Conservation (phyloP, 805 yeast genomes). For the Ogataea naganishii region DNA sequence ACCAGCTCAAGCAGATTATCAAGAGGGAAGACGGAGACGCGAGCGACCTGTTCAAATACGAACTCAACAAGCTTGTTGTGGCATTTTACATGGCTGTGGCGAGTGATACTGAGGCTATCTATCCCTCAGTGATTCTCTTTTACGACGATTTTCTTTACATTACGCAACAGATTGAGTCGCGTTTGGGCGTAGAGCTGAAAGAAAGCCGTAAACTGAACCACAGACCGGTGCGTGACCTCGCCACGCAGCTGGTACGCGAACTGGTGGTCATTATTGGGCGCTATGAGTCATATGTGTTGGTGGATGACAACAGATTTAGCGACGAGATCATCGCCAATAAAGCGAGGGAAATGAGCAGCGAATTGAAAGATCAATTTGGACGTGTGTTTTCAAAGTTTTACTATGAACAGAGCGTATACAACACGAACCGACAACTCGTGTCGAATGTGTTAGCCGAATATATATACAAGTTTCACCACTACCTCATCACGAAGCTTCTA, state of each 20-base stretch:
- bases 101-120: slow-evolving; percentile 7
- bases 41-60: slow-evolving; percentile 12
- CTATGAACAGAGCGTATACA: slow-evolving; percentile 5
- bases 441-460: slow-evolving; percentile 10
- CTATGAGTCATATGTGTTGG: slow-evolving; percentile 11
- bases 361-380: slow-evolving; percentile 8
- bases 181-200: slow-evolving; percentile 12
- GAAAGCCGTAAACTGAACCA: slow-evolving; percentile 15
- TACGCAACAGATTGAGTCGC: slow-evolving; percentile 11
- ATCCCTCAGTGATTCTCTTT: slow-evolving; percentile 18
- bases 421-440: slow-evolving; percentile 13
- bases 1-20: slow-evolving; percentile 8
- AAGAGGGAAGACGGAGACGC: slow-evolving; percentile 11
- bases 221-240: slow-evolving; percentile 7
- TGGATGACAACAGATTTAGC: slow-evolving; percentile 12
- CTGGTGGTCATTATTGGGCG: slow-evolving; percentile 7
- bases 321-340: slow-evolving; percentile 5
- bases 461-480: slow-evolving; percentile 9
- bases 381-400: slow-evolving; percentile 8
- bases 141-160: slow-evolving; percentile 22
- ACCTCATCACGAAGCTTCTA: slow-evolving; percentile 12
- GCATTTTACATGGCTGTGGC: slow-evolving; percentile 19
- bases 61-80: slow-evolving; percentile 17
- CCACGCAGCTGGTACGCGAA: slow-evolving; percentile 4
- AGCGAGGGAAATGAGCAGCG: slow-evolving; percentile 4